phyloP scores from a whole-genome alignment of 768 basidiomycete species.

The Sarcodon sp. region DNA sequence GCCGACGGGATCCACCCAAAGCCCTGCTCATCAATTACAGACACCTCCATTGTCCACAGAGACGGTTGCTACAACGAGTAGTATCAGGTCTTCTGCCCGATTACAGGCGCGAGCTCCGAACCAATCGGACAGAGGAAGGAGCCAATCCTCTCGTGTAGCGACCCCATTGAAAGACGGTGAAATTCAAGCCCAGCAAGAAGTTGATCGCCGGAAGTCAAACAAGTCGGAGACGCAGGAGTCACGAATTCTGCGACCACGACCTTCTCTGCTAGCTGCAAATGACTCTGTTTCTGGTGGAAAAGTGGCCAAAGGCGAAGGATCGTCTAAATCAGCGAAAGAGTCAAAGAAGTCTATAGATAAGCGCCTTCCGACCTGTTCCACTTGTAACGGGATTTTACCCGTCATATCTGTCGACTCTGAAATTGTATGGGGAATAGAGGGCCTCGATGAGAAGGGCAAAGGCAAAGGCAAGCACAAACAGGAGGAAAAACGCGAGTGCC shows the following conservation, averaged over 20 bases:
- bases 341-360: slow-evolving; percentile 22
- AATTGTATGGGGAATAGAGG: slow-evolving; percentile 65
- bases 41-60: too few relatives aligned
- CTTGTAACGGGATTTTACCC: slow-evolving; percentile 59
- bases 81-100: too few relatives aligned
- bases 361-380: slow-evolving; percentile 56
- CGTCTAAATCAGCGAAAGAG: neutral
- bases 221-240: slow-evolving; percentile 8
- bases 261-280: slow-evolving; percentile 2
- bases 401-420: slow-evolving; percentile 65
- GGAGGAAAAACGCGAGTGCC: slow-evolving; percentile 49
- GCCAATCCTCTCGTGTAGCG: slow-evolving; percentile 5
- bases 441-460: slow-evolving; percentile 43
- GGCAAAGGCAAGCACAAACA: slow-evolving; percentile 18
- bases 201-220: too few relatives aligned
- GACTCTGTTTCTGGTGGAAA: slow-evolving; percentile 3
- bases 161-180: slow-evolving; percentile 6
- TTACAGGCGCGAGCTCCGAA: too few relatives aligned
- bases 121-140: slow-evolving; percentile 4
- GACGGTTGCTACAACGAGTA: too few relatives aligned
- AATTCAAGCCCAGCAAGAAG: too few relatives aligned
- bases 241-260: slow-evolving; percentile 10
- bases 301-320: slow-evolving; percentile 1
- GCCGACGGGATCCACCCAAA: neutral
- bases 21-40: too few relatives aligned